Base-by-base conservation (phyloP, 768 basidiomycete species). In the Holtermannia corniformis region DNA sequence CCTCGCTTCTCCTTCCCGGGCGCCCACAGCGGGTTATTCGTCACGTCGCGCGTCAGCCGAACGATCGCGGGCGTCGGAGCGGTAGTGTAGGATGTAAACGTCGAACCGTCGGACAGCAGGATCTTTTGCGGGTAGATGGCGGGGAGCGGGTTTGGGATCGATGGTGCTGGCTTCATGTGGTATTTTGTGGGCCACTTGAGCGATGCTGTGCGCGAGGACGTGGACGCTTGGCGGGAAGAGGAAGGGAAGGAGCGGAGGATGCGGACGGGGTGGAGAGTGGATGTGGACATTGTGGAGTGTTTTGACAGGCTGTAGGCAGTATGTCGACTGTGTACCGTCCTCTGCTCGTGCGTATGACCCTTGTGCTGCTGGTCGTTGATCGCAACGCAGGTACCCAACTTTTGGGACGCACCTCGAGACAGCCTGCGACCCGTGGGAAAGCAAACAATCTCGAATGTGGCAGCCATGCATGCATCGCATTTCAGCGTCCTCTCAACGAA, bases 1-100 rank as follows among this genome's bases (percentile, higher is more conserved):
- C 71, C 74, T 26, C 70, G 64, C 51, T 71, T 67, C 32, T 75
- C 66, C 40, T 54, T 65, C 40, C 80, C 79, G 2, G 84, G 80
- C 64, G 87, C 86, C 85, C 86, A 95, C 4, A 88, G 72, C 1
- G 90, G 86, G 63, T 90, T 83, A 69, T 90, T 95, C 14, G 86
- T 87, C 47, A 86, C 83, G 63, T 93, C 90, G 41, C 89, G 82
- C 19, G 89, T 86, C 44, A 92, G 77, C 32, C 82, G 80, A 14
- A 67, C 52, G 44, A 88, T 79, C 32, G 80, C 71, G 3, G 84
- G 83, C 4, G 82, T 82, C 0, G 91, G 90, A 0, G 89, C 88
- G 1, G 90, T 92, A 12, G 86, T 87, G 80, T 84, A 86, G 61
- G 91, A 86, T 3, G 80, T 82, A 70, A 87, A 89, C 0, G 85